Evolutionary conservation across 148 eudicot genomes (phyloP).

Genomic region (Spergularia bocconei): DNA sequence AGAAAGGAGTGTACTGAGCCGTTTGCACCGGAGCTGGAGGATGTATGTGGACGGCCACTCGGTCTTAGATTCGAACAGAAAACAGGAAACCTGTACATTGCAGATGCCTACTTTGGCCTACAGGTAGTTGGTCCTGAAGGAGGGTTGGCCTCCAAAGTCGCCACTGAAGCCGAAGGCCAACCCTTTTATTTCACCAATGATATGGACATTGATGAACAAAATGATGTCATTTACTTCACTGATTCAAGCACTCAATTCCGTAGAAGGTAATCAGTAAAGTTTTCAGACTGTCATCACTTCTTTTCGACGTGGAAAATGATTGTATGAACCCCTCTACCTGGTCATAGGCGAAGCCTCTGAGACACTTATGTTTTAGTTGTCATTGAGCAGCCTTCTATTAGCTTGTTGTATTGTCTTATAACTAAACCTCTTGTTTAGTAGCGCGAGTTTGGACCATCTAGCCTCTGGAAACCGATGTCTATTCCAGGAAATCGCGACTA

Average conservation of each 20-base stretch:
- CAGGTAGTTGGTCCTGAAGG: constrained; percentile 58
- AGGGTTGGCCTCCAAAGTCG: constrained; percentile 33
- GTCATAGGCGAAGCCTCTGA: too few species aligned
- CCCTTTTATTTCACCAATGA: constrained; percentile 42
- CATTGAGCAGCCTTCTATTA: too few species aligned
- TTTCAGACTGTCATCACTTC: background rate
- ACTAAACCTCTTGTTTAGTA: too few species aligned
- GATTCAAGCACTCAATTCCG: constrained; percentile 38
- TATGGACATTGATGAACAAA: constrained; percentile 41
- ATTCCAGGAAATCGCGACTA: background rate
- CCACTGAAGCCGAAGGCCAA: constrained; percentile 31
- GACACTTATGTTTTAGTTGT: too few species aligned
- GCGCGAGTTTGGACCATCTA: too few species aligned
- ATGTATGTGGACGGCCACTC: constrained; percentile 59
- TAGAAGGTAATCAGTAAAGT: constrained; percentile 31
- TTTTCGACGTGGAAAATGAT: too few species aligned
- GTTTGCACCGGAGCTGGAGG: constrained; percentile 71
- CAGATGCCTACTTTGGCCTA: constrained; percentile 81
- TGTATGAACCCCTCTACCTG: too few species aligned
- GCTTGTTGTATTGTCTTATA: too few species aligned
- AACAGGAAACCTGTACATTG: constrained; percentile 55
- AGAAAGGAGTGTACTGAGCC: constrained; percentile 55
- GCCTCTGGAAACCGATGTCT: too few species aligned
- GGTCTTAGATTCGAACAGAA: constrained; percentile 50
- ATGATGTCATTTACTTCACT: constrained; percentile 42